Evolutionary conservation across 2,329 filamentous ascomycete species (phyloP), one percentile per base, ranked within the genome.

Genomic region (Claviceps pazoutovae): DNA sequence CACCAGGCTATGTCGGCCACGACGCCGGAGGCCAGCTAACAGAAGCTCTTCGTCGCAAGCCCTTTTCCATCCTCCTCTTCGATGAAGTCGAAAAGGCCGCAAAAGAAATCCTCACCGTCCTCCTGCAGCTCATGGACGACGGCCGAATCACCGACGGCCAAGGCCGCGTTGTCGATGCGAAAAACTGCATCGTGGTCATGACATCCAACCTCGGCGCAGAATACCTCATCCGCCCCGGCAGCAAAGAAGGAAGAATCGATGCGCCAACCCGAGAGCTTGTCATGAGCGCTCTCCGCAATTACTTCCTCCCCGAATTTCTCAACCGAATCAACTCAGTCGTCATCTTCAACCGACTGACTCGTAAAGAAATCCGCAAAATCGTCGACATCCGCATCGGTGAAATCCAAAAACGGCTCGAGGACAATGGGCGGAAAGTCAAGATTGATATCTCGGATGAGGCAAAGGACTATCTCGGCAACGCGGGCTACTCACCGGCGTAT

Each of bases 91-190:
- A 98, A 71, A 98, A 98, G 75, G 91, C 93, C 1, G 93, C 93
- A 56, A 98, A 98, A 73, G 93, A 98, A 71, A 82, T 98, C 1
- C 75, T 98, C 44, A 98, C 93, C 1, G 93, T 98, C 16, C 81
- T 98, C 39, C 80, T 98, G n/a, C 93, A 98, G 69, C 88, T 98
- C 63, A 97, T 98, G 89, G 93, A 98, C 62, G 93, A 98, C 63
- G 93, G 93, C 34, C 89, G 93, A 62, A 97, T 98, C 68, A 98
- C 93, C 14, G 93, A 98, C 64, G 93, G 93, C 47, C 94, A 97
- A 79, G 93, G 93, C 64, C 83, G 93, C 66, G 77, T 96, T 48
- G 83, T 98, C 51, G 93, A 98, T 62, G 93, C 91, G 55, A 88
- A 84, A 71, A 98, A 98, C 76, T 97, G 91, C 66, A 97, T 98